Evolutionary conservation across 352 stramenopile species (phyloP).

Genomic region (Pythium guiyangense): DNA sequence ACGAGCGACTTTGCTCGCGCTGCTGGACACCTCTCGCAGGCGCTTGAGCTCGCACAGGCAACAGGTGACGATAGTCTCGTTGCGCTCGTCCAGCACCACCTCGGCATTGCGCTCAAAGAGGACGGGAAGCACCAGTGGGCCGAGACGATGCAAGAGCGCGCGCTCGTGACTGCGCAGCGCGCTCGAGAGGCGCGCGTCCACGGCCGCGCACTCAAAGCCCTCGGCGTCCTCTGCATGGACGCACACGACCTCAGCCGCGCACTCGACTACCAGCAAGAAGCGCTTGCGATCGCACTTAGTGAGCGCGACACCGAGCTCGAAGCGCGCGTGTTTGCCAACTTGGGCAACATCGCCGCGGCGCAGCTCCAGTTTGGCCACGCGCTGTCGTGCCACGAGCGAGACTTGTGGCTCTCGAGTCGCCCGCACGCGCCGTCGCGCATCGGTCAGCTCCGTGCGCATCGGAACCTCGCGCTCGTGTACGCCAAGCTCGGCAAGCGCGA

Average conservation of each 20-base stretch:
- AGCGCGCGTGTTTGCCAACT: conserved; percentile 68
- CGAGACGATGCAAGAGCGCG: conserved; percentile 41
- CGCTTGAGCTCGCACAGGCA: conserved; percentile 25
- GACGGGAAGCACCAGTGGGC: conserved; percentile 31
- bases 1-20: conserved; percentile 24
- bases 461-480: conserved; percentile 66
- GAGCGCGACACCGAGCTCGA: conserved; percentile 59
- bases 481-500: conserved; percentile 41
- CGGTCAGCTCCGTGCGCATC: conserved; percentile 52
- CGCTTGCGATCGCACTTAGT: conserved; percentile 39
- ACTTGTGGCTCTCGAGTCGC: conserved; percentile 34
- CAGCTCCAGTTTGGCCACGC: conserved; percentile 54
- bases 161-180: conserved; percentile 38
- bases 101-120: conserved; percentile 63
- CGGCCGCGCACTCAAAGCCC: conserved; percentile 52
- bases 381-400: conserved; percentile 53
- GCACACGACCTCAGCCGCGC: conserved; percentile 31
- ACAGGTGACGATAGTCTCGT: conserved; percentile 18
- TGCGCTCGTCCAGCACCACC: conserved; percentile 61
- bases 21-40: conserved; percentile 31
- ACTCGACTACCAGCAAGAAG: conserved; percentile 61
- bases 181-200: conserved; percentile 34
- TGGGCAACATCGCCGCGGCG: conserved; percentile 61
- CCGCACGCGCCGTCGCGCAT: conserved; percentile 49
- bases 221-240: conserved; percentile 61